Conservation (phyloP, 148 eudicot species). For the Fagopyrum esculentum region DNA sequence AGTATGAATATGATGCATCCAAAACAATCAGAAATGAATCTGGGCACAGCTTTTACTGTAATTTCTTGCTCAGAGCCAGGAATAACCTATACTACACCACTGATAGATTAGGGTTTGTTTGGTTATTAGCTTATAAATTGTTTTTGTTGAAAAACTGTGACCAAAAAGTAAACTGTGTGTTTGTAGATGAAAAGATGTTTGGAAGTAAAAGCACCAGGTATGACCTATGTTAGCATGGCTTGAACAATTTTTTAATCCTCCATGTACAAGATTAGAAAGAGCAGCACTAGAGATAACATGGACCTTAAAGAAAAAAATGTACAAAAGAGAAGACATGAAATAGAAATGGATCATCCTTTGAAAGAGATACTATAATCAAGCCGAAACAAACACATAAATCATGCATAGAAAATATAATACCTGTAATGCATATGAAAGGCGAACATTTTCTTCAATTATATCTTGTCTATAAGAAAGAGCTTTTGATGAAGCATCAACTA, state of each 20-base stretch:
- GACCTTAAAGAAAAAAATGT: neutral
- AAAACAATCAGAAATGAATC: neutral
- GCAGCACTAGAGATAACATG: neutral
- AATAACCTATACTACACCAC: neutral
- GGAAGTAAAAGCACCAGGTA: neutral
- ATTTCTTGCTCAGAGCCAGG: neutral
- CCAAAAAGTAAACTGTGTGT: too few species aligned
- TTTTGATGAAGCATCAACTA: constrained; percentile 83
- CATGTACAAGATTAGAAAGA: neutral
- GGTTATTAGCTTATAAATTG: too few species aligned
- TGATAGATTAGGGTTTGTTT: neutral
- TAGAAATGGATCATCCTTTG: neutral
- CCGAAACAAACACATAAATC: neutral
- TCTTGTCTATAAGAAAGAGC: constrained; percentile 94
- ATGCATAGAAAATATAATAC: constrained; percentile 24
- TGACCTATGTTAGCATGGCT: neutral
- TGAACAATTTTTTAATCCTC: neutral
- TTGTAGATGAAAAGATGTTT: neutral
- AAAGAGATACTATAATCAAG: neutral
- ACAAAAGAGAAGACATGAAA: neutral
- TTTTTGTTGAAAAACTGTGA: too few species aligned
- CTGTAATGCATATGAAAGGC: constrained; percentile 84
- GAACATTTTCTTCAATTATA: constrained; percentile 90
- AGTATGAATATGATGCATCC: neutral
- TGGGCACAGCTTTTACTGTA: neutral